Base-by-base conservation (phyloP, 202 grass and related monocot genomes). In the Eragrostis tef region DNA sequence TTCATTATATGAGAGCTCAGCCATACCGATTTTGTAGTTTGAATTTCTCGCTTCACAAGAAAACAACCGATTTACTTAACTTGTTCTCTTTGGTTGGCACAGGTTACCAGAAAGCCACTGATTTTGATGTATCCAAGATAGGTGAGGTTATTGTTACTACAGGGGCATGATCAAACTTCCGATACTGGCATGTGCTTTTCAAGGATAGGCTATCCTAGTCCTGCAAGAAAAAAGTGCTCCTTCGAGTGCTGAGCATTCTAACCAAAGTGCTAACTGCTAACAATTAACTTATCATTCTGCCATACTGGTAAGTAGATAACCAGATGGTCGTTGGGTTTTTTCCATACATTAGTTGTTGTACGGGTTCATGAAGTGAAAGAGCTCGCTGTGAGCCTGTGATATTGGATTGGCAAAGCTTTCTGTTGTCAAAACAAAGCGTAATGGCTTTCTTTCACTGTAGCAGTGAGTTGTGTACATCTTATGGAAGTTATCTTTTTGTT, bases 61-160 rank as follows among this genome's bases (percentile, higher is more conserved):
- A 81, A 78, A 7, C 52, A 0, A 46, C 66, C 9, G 16, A 75
- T 53, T 79, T 64, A 69, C 60, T 87, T 64, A 57, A 64, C 21
- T 77, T 73, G 36, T 65, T 81, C 26, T 69, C 48, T 85, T 25
- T 67, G 24, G 12, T 69, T 91, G 11, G 71, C 69, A 71, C 89
- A 97, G 94, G 87, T 91, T 97, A 80, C 94, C 94, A 16, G 92
- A 97, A 89, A 97, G 94, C 79, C 94, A 97, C 84, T 97, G 84
- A 94, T 85, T 91, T 21, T 81, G 77, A 71, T 26, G 7, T 57
- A 71, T 16, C 44, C 57, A 81, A 70, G 64, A 77, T 56, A 80
- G 54, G 47, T 12, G 12, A 79, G 58, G 67, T 69, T 69, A 39
- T 66, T 75, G n/a, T 46, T 61, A 64, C 56, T 73, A 49, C 83